Percentiles rank a stretch among this genome's conserved stretches.
phyloP scores from a whole-genome alignment of 2,329 filamentous ascomycete genomes.

The Colletotrichum magnum region DNA sequence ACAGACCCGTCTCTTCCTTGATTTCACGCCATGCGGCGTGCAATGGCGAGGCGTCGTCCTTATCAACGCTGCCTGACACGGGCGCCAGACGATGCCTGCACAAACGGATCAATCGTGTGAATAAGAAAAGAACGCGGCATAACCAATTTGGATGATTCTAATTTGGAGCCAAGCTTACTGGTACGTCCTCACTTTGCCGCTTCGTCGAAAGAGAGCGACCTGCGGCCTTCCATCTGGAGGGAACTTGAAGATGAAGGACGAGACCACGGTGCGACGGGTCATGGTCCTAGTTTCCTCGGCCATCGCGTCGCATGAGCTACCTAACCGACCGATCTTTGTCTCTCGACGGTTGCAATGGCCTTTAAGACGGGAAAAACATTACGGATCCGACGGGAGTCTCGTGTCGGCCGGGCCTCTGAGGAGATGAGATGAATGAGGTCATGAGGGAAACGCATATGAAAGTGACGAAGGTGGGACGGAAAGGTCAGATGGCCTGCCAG shows the following conservation, averaged over 20 bases:
- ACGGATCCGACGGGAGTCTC: not conserved
- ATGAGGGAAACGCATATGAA: constrained; percentile 4
- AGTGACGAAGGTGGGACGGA: too few species aligned
- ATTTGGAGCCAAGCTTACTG: constrained; percentile 56
- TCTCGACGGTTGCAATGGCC: not conserved
- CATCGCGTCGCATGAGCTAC: constrained; percentile 13
- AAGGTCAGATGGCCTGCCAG: too few species aligned
- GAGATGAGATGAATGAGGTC: constrained; percentile 24
- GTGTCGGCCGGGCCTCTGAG: not conserved
- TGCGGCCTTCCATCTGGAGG: constrained; percentile 55
- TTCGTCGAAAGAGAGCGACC: constrained; percentile 75
- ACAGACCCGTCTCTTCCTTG: constrained; percentile 72
- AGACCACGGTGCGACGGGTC: constrained; percentile 58
- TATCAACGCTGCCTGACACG: constrained; percentile 73
- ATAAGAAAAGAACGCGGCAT: too few species aligned
- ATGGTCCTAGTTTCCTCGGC: constrained; percentile 14
- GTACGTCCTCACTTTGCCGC: constrained; percentile 72
- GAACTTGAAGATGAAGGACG: constrained; percentile 66
- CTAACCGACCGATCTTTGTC: not conserved
- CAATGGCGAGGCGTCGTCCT: constrained; percentile 65
- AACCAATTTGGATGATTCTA: not conserved
- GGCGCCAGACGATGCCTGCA: constrained; percentile 70
- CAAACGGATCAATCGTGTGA: too few species aligned
- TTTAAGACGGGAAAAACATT: not conserved
- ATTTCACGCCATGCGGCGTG: constrained; percentile 74